A percentile compares a stretch with the other conserved stretches of the same genome.
Conservation (phyloP, 352 stramenopile genomes). For the Globisporangium spinosum region DNA sequence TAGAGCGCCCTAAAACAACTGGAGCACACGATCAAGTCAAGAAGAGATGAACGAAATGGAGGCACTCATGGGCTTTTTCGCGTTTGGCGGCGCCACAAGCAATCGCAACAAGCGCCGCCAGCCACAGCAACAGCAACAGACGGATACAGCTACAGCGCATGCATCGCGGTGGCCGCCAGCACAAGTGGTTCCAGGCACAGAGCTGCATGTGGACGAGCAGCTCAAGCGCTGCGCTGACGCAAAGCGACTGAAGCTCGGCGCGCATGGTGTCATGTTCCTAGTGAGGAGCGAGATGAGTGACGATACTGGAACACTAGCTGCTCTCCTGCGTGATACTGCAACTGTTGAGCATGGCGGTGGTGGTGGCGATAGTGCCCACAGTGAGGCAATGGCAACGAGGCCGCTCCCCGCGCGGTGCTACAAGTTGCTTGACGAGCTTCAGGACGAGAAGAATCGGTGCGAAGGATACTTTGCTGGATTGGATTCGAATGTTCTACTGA, state of each 20-base stretch:
- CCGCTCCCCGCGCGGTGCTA: conserved; percentile 12
- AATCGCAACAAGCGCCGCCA: background rate
- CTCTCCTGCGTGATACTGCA: background rate
- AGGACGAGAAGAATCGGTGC: conserved; percentile 32
- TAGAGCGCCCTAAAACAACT: background rate
- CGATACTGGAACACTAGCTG: background rate
- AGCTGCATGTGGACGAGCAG: conserved; percentile 18
- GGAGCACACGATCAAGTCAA: background rate
- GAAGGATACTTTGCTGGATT: background rate
- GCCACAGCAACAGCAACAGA: background rate
- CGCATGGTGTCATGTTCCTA: conserved; percentile 33
- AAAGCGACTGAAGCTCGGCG: conserved; percentile 17
- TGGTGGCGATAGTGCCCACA: background rate
- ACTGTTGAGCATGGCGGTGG: background rate
- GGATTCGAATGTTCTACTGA: background rate
- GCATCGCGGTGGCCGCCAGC: conserved; percentile 6
- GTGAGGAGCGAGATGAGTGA: conserved; percentile 12
- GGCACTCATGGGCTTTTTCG: conserved; percentile 55
- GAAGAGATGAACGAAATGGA: conserved; percentile 29
- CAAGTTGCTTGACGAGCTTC: conserved; percentile 31
- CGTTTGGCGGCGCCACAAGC: conserved; percentile 38
- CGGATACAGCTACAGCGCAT: background rate
- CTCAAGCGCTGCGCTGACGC: background rate
- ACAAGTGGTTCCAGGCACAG: conserved; percentile 40
- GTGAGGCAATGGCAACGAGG: background rate